phyloP scores from a whole-genome alignment of 1,139 yeast genomes.

The Lodderomyces metapsilosis region DNA sequence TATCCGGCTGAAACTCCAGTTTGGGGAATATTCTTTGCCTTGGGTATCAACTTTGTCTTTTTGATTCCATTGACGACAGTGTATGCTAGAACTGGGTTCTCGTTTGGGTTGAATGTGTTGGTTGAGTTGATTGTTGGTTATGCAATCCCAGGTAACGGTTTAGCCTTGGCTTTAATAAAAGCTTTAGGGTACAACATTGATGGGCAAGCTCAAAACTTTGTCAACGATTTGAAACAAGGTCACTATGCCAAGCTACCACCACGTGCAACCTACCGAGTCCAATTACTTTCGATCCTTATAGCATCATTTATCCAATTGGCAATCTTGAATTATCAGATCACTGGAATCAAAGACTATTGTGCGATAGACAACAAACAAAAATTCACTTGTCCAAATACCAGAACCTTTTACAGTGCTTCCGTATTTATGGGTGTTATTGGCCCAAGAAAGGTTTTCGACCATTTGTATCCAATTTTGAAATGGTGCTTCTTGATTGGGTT shows the following conservation, averaged over 20 bases:
- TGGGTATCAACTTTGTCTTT: too few relatives aligned
- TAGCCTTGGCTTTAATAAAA: conserved; percentile 56
- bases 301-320: conserved; percentile 49
- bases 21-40: conserved; percentile 58
- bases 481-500: conserved; percentile 59
- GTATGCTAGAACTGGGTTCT: too few relatives aligned
- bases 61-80: too few relatives aligned
- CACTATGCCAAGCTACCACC: conserved; percentile 67
- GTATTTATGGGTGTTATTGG: too few relatives aligned
- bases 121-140: conserved; percentile 62
- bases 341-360: too few relatives aligned
- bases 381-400: too few relatives aligned
- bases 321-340: too few relatives aligned
- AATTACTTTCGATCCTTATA: conserved; percentile 45
- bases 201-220: conserved; percentile 56
- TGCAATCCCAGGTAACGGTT: conserved; percentile 60
- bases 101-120: conserved; percentile 55
- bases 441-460: conserved; percentile 52
- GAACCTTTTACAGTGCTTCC: too few relatives aligned
- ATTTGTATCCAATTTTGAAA: conserved; percentile 46
- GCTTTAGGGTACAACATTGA: conserved; percentile 58
- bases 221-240: conserved; percentile 55
- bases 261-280: conserved; percentile 58
- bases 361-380: too few relatives aligned
- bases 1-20: conserved; percentile 53